phyloP scores from a whole-genome alignment of 2,329 filamentous ascomycete species.

The Cercospora sp. region DNA sequence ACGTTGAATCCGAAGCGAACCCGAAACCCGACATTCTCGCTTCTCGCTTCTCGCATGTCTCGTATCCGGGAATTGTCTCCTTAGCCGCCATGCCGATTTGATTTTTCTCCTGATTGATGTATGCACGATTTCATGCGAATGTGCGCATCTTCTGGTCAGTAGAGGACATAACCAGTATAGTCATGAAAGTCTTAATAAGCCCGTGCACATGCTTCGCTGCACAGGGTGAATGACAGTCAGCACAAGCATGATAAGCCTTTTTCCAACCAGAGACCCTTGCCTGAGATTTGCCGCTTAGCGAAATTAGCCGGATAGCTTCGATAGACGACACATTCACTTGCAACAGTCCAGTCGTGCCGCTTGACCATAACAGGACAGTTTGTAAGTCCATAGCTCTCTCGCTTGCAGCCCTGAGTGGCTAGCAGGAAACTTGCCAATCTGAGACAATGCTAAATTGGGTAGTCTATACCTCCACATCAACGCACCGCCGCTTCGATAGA shows the following conservation, averaged over 20 bases:
- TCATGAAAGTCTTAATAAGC: neutral
- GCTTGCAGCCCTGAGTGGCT: neutral
- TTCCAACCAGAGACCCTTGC: neutral
- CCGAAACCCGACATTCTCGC: neutral
- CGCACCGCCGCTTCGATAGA: neutral
- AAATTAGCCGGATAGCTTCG: neutral
- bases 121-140: neutral
- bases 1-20: neutral
- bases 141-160: neutral
- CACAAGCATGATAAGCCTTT: neutral
- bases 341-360: neutral
- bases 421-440: neutral
- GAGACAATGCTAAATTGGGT: neutral
- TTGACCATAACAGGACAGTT: neutral
- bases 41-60: neutral
- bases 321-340: neutral
- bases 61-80: neutral
- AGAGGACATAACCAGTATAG: neutral
- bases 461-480: neutral
- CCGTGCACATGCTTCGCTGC: neutral
- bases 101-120: neutral
- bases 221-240: neutral
- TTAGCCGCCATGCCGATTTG: neutral
- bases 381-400: neutral
- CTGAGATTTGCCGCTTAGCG: neutral